Evolutionary conservation across 768 basidiomycete species (phyloP), one percentile per base, ranked within the genome.

Genomic region (Lentinula edodes): DNA sequence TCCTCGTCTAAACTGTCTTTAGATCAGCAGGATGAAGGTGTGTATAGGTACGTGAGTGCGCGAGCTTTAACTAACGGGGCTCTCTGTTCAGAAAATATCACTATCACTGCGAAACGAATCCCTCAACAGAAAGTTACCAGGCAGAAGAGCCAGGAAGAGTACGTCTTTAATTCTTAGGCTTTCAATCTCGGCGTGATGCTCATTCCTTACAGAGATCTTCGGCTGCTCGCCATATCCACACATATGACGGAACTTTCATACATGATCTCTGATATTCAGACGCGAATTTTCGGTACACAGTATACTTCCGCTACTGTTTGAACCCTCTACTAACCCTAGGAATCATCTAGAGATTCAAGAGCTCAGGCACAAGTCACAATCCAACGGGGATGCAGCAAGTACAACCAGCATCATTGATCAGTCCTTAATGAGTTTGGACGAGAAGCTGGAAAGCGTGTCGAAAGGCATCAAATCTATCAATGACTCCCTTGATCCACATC

Each of bases 241-340:
- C 90, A 89, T 69, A 91, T 94, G 68, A 93, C 92, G 12, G 92
- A 94, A 70, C 81, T 93, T 48, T 90, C 89, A 5, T 94, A 91
- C 70, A 84, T 84, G 65, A 88, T 94, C 62, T 93, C 91, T 16
- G 92, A 94, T 73, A 91, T 94, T 36, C 91, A 94, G 74, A 91
- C 92, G 54, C 88, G 92, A 68, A 93, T 94, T 71, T 94, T 94
- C 67, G 92, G 91, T 92, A 71, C 62, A 16, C 13, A 28, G 32
- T 5, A 20, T 16, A 20, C 18, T 23, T 16, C 28, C 34, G 15
- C 16, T 43, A 9, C 16, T 13, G 43, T 34, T 20, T 16, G 23
- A n/a, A 16, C 32, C 32, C 41, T 56, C 18, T 41, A 43, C 18
- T 42, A 15, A 41, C 12, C 12, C 9, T n/a, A 23, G 9, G 9